Evolutionary conservation across 2,329 filamentous ascomycete species (phyloP), one percentile per base, ranked within the genome.

Genomic region (Aureobasidium vineae): DNA sequence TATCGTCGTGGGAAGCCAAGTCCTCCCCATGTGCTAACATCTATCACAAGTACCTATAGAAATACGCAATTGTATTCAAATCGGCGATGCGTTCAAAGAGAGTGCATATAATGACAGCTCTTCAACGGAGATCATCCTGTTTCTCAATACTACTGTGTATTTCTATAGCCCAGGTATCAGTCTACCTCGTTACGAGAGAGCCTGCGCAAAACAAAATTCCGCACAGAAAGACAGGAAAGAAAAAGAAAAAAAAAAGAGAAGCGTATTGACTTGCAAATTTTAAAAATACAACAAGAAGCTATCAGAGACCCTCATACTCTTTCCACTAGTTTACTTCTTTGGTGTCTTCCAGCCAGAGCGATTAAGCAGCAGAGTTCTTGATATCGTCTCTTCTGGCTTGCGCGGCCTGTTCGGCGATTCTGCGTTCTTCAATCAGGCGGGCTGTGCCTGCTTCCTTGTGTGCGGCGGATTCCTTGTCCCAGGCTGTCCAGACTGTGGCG

Each of bases 401-500:
- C 5, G 70, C 73, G 47, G 72, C 74, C 21, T 68, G 69, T 5
- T 71, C 71, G 38, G 70, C 73, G 3, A 69, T 70, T 61, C 70
- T 73, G 67, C 73, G 71, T 36, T 74, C 70, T 38, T 75, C 74
- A 38, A 75, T 65, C 67, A 74, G 68, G 45, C 71, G 68, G 52
- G 69, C 69, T 5, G 73, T 68, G 31, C 71, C 72, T 21, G 69
- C 66, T 47, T 71, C 63, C 33, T 71, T 68, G 49, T 70, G 68
- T 67, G 69, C 70, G 52, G 71, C 71, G 3, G 66, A 70, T 23
- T 77, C 74, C 60, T 75, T 67, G 68, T 77, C 75, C 73, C 73
- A 75, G 10, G 71, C 76, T 7, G 72, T 71, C 76, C 76, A 77
- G 52, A 77, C 76, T 77, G 26, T 52, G 59, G 6, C 16, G 21